phyloP scores from a whole-genome alignment of 1,139 yeast species.

The Magnusiomyces starmeri region DNA sequence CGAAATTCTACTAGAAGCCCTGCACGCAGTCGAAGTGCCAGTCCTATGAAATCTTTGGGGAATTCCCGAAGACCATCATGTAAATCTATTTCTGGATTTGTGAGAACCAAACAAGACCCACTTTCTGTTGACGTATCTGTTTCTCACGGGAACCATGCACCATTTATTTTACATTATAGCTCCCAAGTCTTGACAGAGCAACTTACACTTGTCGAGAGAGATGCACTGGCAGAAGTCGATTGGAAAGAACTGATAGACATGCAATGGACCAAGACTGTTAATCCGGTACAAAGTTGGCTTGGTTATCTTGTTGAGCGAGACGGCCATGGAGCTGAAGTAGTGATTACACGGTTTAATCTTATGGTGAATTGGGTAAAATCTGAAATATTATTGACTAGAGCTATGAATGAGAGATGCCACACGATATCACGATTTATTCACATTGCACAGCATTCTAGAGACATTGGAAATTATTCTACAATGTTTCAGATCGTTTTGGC shows the following conservation, averaged over 20 bases:
- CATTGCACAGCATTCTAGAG: conserved; percentile 57
- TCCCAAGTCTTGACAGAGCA: conserved; percentile 66
- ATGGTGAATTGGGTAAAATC: conserved; percentile 88
- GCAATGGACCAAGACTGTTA: conserved; percentile 59
- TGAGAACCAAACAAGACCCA: conserved; percentile 9
- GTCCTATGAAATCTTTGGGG: too few species aligned
- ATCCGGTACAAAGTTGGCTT: conserved; percentile 81
- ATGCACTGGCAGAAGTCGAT: conserved; percentile 75
- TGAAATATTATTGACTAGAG: conserved; percentile 66
- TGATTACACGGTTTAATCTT: conserved; percentile 80
- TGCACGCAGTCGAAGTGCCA: too few species aligned
- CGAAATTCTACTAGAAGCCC: too few species aligned
- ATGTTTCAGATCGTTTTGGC: conserved; percentile 84
- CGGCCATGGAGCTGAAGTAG: conserved; percentile 63
- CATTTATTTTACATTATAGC: conserved; percentile 68
- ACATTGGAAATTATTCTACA: conserved; percentile 76
- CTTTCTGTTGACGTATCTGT: conserved; percentile 13
- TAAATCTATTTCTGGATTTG: too few species aligned
- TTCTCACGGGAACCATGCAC: conserved; percentile 46
- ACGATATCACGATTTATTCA: conserved; percentile 77
- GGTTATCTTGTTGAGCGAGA: conserved; percentile 47
- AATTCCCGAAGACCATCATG: too few species aligned
- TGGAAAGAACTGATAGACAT: conserved; percentile 86
- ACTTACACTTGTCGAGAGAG: conserved; percentile 78
- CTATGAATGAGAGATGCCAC: conserved; percentile 50